phyloP scores from a whole-genome alignment of 2,329 filamentous ascomycete genomes.

The Fusarium cyanostomum region DNA sequence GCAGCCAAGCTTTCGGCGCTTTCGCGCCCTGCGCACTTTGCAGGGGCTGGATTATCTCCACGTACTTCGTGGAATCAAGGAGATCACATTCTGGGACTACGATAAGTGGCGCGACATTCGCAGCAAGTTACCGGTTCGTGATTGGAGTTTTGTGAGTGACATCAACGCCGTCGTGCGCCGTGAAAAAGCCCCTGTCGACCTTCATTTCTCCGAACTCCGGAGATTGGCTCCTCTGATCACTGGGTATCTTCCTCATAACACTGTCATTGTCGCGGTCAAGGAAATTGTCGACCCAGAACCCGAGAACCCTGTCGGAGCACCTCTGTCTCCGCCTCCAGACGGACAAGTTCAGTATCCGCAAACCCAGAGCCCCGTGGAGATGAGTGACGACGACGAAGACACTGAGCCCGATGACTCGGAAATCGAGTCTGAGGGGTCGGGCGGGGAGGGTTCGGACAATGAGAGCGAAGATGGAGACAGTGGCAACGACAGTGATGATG shows the following conservation, averaged over 20 bases:
- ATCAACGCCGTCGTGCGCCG: slow-evolving; percentile 38
- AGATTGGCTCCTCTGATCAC: slow-evolving; percentile 36
- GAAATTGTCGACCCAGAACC: not conserved
- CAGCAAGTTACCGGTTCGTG: slow-evolving; percentile 34
- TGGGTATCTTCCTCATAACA: slow-evolving; percentile 3
- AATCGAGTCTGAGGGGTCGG: not conserved
- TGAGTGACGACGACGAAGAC: not conserved
- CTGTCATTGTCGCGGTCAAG: not conserved
- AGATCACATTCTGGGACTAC: slow-evolving; percentile 55
- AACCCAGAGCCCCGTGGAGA: slow-evolving; percentile 2
- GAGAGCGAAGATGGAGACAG: not conserved
- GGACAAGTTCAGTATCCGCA: slow-evolving; percentile 2
- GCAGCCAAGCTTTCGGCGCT: slow-evolving; percentile 54
- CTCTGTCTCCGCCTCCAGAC: slow-evolving; percentile 11
- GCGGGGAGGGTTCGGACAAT: not conserved
- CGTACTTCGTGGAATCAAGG: slow-evolving; percentile 54
- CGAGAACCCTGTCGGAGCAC: not conserved
- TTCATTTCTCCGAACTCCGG: slow-evolving; percentile 23
- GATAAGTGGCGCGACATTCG: slow-evolving; percentile 33
- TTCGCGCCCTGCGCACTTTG: slow-evolving; percentile 51
- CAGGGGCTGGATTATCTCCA: slow-evolving; percentile 58
- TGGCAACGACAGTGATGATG: not conserved
- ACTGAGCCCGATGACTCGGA: not conserved
- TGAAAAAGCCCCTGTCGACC: slow-evolving; percentile 21
- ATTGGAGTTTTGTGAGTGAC: slow-evolving; percentile 44